A percentile compares a stretch with the other conserved stretches of the same genome.
These are phyloP conservation scores for Suillus fuscotomentosus DNA, from an alignment of 768 basidiomycete species.

Conservation along the genomic window DNA sequence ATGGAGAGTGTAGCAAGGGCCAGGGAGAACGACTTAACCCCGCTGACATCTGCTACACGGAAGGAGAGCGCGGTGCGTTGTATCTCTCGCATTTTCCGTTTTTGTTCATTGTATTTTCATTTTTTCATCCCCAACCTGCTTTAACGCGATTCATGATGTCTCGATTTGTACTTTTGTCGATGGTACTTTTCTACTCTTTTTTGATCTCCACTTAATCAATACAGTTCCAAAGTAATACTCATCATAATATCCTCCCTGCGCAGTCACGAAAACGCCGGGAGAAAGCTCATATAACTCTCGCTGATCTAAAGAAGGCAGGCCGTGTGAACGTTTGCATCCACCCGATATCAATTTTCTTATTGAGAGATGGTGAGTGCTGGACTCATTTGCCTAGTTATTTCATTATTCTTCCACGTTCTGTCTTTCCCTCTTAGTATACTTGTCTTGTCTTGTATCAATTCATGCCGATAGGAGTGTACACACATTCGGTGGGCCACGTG, in stretches of 20 bases:
- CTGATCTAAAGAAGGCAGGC: slow-evolving; percentile 50
- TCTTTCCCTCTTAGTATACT: neutral
- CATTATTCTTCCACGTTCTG: neutral
- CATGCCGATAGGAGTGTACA: neutral
- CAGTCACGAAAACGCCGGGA: slow-evolving; percentile 12
- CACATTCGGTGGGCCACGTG: neutral
- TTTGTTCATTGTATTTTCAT: neutral
- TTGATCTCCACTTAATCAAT: neutral
- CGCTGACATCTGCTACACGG: neutral
- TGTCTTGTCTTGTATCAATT: neutral
- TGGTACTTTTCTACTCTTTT: neutral
- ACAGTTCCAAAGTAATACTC: neutral
- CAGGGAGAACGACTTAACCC: neutral
- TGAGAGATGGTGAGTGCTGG: slow-evolving; percentile 51
- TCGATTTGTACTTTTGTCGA: neutral
- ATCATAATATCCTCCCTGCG: neutral
- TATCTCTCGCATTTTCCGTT: neutral
- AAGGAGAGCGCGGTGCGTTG: slow-evolving; percentile 12
- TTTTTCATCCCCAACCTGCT: neutral
- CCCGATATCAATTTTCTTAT: slow-evolving; percentile 68
- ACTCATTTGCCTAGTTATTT: neutral
- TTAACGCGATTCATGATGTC: neutral
- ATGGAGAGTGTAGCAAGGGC: neutral
- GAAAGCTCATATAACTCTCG: slow-evolving; percentile 9
- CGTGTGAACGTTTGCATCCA: slow-evolving; percentile 58